A percentile compares a stretch with the other conserved stretches of the same genome.
Conservation (phyloP, 2,329 filamentous ascomycete species). For the Cryphonectria parasitica region DNA sequence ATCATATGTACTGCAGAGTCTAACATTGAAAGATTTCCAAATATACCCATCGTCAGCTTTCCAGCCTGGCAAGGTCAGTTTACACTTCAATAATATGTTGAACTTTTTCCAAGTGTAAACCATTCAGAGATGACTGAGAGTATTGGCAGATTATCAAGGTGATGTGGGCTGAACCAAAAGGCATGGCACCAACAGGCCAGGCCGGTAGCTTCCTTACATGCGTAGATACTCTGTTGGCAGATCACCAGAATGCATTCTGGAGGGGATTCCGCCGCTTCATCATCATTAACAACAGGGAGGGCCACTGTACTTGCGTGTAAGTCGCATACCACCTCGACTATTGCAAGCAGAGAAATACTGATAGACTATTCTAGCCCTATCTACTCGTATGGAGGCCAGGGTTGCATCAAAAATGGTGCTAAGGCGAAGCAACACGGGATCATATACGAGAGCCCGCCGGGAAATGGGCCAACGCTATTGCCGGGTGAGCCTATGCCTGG, state of each 20-base stretch:
- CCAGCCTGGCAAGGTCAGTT: constrained; percentile 15
- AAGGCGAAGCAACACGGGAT: constrained; percentile 59
- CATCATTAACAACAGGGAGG: constrained; percentile 54
- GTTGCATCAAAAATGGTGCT: constrained; percentile 56
- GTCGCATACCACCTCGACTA: constrained; percentile 31
- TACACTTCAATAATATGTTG: not conserved
- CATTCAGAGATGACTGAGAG: not conserved
- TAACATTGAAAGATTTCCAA: not conserved
- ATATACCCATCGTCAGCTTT: not conserved
- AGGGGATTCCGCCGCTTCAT: constrained; percentile 59
- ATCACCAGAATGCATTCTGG: constrained; percentile 46
- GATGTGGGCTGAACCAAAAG: constrained; percentile 54
- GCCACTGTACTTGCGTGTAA: constrained; percentile 62
- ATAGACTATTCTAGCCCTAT: constrained; percentile 49
- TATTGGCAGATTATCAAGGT: constrained; percentile 56
- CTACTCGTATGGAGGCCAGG: constrained; percentile 57
- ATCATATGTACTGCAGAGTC: not conserved
- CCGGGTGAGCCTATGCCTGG: constrained; percentile 52
- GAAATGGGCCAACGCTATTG: constrained; percentile 40
- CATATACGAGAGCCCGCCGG: constrained; percentile 43
- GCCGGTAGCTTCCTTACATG: constrained; percentile 36
- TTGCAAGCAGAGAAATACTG: not conserved
- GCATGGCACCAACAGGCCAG: constrained; percentile 8
- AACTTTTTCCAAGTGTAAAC: not conserved
- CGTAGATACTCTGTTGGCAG: constrained; percentile 29